phyloP scores from a whole-genome alignment of 306 rosid genomes.

The Morella rubra region DNA sequence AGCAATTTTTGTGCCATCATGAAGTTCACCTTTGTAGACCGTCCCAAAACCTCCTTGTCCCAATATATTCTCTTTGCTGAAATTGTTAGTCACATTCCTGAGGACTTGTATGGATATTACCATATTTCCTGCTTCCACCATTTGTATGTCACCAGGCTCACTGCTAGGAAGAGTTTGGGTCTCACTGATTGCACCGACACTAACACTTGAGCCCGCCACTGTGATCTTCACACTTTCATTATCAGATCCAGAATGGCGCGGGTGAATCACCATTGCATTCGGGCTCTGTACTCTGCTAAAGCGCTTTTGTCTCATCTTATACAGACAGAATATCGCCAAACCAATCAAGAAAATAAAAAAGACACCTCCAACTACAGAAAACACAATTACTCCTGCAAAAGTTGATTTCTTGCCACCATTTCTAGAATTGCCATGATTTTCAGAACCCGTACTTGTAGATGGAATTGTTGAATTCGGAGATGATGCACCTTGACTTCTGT shows the following conservation, averaged over 20 bases:
- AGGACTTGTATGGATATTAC: conserved; percentile 89
- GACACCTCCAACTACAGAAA: conserved; percentile 58
- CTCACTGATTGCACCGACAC: conserved; percentile 73
- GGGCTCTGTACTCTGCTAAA: conserved; percentile 89
- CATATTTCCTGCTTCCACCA: conserved; percentile 94
- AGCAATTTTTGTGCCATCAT: conserved; percentile 83
- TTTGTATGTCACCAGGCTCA: conserved; percentile 75
- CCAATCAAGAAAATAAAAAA: conserved; percentile 55
- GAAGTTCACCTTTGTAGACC: conserved; percentile 80
- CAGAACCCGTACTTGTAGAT: conserved; percentile 22
- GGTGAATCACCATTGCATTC: conserved; percentile 69
- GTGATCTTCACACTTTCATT: conserved; percentile 86
- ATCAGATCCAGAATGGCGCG: conserved; percentile 81
- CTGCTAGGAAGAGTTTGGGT: conserved; percentile 46
- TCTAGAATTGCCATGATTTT: conserved; percentile 28
- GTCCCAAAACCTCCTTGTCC: conserved; percentile 90
- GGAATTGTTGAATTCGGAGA: conserved; percentile 29
- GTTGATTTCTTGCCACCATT: conserved; percentile 45
- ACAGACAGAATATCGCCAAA: conserved; percentile 56
- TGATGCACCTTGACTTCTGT: conserved; percentile 29
- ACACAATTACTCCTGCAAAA: conserved; percentile 52
- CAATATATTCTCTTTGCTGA: conserved; percentile 69
- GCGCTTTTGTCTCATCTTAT: conserved; percentile 64
- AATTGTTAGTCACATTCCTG: conserved; percentile 67
- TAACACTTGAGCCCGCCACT: conserved; percentile 86